Evolutionary conservation across 2,329 filamentous ascomycete genomes (phyloP).

Genomic region (Cladorrhinum sp.): DNA sequence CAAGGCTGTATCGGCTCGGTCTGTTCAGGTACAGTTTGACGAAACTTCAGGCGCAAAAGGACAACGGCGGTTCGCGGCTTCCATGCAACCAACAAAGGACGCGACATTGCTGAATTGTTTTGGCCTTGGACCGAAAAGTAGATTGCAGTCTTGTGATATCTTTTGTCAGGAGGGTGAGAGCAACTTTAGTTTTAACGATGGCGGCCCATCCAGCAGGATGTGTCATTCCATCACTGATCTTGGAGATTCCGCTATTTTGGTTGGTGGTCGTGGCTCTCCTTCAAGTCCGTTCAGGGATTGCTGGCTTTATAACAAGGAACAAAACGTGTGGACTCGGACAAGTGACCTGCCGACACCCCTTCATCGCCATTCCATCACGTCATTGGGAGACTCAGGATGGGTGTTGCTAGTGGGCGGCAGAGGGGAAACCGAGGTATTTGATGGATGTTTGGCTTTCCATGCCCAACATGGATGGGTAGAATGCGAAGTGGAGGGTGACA

Average conservation of each 20-base stretch:
- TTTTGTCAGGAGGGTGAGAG: conserved; percentile 34
- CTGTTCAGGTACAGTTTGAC: conserved; percentile 31
- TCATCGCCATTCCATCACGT: conserved; percentile 69
- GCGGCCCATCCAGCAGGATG: conserved; percentile 52
- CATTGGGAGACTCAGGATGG: conserved; percentile 46
- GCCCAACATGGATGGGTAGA: conserved; percentile 46
- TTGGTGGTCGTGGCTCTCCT: conserved; percentile 78
- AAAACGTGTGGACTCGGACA: conserved; percentile 57
- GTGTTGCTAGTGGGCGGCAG: conserved; percentile 64
- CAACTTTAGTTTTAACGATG: conserved; percentile 22
- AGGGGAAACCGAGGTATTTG: conserved; percentile 46
- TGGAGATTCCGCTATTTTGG: conserved; percentile 59
- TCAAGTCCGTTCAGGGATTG: conserved; percentile 66
- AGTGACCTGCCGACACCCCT: conserved; percentile 66
- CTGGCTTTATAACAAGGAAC: conserved; percentile 64
- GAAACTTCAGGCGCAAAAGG: conserved; percentile 40
- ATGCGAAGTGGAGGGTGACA: conserved; percentile 39
- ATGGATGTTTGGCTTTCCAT: conserved; percentile 53
- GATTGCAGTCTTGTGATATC: conserved; percentile 50
- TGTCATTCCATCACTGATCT: conserved; percentile 75
- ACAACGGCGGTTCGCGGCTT: conserved; percentile 59
- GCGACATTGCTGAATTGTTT: conserved; percentile 46
- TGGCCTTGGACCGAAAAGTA: conserved; percentile 44
- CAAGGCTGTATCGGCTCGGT: not conserved
- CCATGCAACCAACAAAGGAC: conserved; percentile 36